These are phyloP conservation scores for Clathrospora elynae DNA, from an alignment of 2,329 filamentous ascomycete genomes.

Conservation along the genomic window DNA sequence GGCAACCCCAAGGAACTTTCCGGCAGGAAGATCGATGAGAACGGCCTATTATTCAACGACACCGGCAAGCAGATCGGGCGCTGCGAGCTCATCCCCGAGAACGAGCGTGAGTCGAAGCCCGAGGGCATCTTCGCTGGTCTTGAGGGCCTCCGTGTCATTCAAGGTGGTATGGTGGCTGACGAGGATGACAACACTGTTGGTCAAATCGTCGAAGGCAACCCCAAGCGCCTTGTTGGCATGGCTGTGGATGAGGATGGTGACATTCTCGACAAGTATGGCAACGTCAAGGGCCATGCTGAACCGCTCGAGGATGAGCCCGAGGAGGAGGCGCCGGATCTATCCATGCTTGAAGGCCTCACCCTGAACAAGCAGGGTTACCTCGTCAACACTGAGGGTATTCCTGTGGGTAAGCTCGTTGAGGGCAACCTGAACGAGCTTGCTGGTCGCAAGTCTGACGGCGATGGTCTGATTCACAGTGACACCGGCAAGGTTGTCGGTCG, in stretches of 20 bases:
- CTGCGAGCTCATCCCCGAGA: conserved; percentile 69
- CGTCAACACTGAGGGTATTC: conserved; percentile 58
- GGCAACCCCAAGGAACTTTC: conserved; percentile 67
- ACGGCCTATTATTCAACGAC: conserved; percentile 74
- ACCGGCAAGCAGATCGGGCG: conserved; percentile 71
- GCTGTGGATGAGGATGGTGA: conserved; percentile 67
- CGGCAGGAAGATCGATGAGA: conserved; percentile 72
- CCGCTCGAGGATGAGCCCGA: conserved; percentile 55
- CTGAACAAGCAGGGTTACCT: conserved; percentile 65
- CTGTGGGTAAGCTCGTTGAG: conserved; percentile 62
- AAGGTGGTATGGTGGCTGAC: conserved; percentile 56
- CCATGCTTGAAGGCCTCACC: conserved; percentile 58
- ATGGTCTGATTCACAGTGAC: conserved; percentile 62
- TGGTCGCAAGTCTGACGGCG: conserved; percentile 60
- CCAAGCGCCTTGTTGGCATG: conserved; percentile 64
- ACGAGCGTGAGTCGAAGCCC: conserved; percentile 61
- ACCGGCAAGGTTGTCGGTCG: conserved; percentile 62
- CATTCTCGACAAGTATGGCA: conserved; percentile 65
- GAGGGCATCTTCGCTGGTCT: conserved; percentile 59
- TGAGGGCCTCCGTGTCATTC: conserved; percentile 54
- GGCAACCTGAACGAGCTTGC: conserved; percentile 62
- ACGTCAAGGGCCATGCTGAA: conserved; percentile 65
- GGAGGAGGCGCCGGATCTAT: conserved; percentile 54
- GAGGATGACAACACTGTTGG: conserved; percentile 59
- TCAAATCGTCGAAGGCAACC: conserved; percentile 61